A percentile compares a stretch with the other conserved stretches of the same genome.
phyloP scores from a whole-genome alignment of 176 grass and related monocot species.

The Zoysia pacifica region DNA sequence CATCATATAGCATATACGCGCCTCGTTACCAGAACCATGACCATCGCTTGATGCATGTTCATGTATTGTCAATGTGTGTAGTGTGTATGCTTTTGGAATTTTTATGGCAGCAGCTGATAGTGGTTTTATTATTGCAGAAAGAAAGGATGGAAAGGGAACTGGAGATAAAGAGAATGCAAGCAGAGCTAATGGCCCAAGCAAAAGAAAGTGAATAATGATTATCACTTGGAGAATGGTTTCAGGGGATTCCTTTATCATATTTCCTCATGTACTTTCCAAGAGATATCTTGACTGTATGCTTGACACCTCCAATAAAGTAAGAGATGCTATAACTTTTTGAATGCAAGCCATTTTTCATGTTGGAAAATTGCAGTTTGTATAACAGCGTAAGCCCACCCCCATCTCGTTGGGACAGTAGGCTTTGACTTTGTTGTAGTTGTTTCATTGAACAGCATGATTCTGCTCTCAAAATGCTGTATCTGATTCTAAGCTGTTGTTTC shows the following conservation, averaged over 20 bases:
- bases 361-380: conserved; percentile 22
- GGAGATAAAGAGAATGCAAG: conserved; percentile 66
- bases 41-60: not conserved
- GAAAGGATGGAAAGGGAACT: conserved; percentile 59
- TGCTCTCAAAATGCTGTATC: not conserved
- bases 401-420: not conserved
- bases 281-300: conserved; percentile 42
- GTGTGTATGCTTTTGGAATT: not conserved
- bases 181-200: conserved; percentile 52
- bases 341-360: conserved; percentile 27
- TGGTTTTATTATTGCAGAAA: conserved; percentile 56
- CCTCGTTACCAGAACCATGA: not conserved
- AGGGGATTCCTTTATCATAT: conserved; percentile 30
- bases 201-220: conserved; percentile 57
- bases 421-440: not conserved
- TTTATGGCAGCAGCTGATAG: conserved; percentile 15
- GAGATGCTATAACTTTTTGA: conserved; percentile 30
- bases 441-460: not conserved
- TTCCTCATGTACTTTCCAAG: conserved; percentile 36
- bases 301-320: conserved; percentile 42
- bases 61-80: conserved; percentile 2
- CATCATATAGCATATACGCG: not conserved
- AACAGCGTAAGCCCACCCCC: not conserved
- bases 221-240: not conserved
- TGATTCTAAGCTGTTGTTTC: not conserved